Percentiles rank a stretch among this genome's conserved stretches.
These are phyloP conservation scores for Sutorius eximius DNA, from an alignment of 1,284 basidiomycete species.

Conservation along the genomic window DNA sequence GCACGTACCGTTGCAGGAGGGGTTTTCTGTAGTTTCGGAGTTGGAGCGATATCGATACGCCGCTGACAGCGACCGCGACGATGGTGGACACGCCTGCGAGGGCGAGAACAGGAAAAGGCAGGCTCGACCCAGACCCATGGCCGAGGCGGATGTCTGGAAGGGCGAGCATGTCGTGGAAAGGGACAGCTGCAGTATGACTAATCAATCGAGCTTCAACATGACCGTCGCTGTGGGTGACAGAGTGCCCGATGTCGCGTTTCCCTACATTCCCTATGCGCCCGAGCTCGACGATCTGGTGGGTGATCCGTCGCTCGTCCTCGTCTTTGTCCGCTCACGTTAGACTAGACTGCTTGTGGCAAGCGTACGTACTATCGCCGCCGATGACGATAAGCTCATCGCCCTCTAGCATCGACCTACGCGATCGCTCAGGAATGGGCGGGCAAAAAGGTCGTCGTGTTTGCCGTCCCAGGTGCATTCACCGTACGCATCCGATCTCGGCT, in stretches of 20 bases:
- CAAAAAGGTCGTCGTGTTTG: slow-evolving; percentile 80
- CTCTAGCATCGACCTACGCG: slow-evolving; percentile 48
- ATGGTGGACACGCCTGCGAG: slow-evolving; percentile 63
- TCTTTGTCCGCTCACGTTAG: not conserved
- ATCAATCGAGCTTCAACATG: slow-evolving; percentile 7
- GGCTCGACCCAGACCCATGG: slow-evolving; percentile 48
- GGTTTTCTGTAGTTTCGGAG: slow-evolving; percentile 90
- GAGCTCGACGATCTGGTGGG: slow-evolving; percentile 65
- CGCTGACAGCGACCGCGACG: slow-evolving; percentile 76
- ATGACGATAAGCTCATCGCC: not conserved
- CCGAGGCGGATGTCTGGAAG: slow-evolving; percentile 25
- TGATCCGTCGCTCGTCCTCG: slow-evolving; percentile 11
- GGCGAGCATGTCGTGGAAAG: slow-evolving; percentile 16
- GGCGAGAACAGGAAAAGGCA: slow-evolving; percentile 57
- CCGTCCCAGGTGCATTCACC: slow-evolving; percentile 80
- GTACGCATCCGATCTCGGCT: slow-evolving; percentile 41
- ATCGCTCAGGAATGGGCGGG: slow-evolving; percentile 73
- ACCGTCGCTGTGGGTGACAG: slow-evolving; percentile 53
- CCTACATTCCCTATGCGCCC: slow-evolving; percentile 61
- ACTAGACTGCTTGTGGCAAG: slow-evolving; percentile 56
- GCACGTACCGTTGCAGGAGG: slow-evolving; percentile 67
- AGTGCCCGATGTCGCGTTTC: slow-evolving; percentile 63
- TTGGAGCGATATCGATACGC: slow-evolving; percentile 84
- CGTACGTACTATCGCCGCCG: slow-evolving; percentile 44
- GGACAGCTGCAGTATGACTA: slow-evolving; percentile 1